phyloP scores from a whole-genome alignment of 345 rosid species.

The Pelargonium nanum region DNA sequence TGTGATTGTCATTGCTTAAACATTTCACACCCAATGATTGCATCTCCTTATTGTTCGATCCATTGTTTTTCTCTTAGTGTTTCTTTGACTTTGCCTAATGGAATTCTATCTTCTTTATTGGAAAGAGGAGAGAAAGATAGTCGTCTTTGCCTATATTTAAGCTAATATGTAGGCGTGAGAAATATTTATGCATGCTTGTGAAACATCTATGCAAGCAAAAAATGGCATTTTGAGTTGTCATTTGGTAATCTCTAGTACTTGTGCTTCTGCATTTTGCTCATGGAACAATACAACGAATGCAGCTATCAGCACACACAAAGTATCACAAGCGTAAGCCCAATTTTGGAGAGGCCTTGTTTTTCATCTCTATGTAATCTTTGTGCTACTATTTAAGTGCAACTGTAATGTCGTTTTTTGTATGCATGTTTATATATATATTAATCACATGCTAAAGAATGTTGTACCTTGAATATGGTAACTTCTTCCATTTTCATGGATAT shows the following conservation, averaged over 20 bases:
- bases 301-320: slow-evolving; percentile 99
- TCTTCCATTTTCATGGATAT: slow-evolving; percentile 17
- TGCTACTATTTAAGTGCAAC: not conserved
- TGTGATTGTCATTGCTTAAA: too few relatives aligned
- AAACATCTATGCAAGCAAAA: not conserved
- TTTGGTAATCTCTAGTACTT: slow-evolving; percentile 22
- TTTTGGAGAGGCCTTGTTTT: not conserved
- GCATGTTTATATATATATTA: too few relatives aligned
- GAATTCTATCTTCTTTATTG: not conserved
- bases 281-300: slow-evolving; percentile 26
- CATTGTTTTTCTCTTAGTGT: not conserved
- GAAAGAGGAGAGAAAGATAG: not conserved
- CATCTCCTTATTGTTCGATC: not conserved
- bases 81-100: not conserved
- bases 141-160: too few relatives aligned
- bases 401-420: slow-evolving; percentile 7
- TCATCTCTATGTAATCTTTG: not conserved
- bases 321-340: slow-evolving; percentile 91
- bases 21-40: too few relatives aligned
- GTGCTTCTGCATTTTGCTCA: slow-evolving; percentile 41
- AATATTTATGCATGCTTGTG: too few relatives aligned
- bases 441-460: slow-evolving; percentile 79
- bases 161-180: too few relatives aligned
- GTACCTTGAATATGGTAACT: slow-evolving; percentile 93
- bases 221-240: slow-evolving; percentile 1